phyloP scores from a whole-genome alignment of 352 stramenopile species.

The Blastocystis sp. region DNA sequence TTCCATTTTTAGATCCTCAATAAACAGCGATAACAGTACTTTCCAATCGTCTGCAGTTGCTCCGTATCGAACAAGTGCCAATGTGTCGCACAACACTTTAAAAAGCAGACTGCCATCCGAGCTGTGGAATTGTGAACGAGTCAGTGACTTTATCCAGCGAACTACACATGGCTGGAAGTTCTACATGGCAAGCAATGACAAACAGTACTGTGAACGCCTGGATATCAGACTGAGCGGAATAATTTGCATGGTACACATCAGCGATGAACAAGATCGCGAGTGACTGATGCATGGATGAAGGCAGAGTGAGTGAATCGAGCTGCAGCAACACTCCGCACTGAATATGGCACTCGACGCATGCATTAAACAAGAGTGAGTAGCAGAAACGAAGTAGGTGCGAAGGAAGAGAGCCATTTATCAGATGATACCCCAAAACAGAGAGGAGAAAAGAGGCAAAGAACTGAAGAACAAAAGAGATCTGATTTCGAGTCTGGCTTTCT shows the following conservation, averaged over 20 bases:
- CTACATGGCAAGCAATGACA: background rate
- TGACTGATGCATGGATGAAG: background rate
- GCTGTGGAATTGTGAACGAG: background rate
- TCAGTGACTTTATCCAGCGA: background rate
- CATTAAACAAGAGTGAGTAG: background rate
- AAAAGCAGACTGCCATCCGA: background rate
- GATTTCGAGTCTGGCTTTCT: background rate
- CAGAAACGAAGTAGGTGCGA: background rate
- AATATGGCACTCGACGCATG: background rate
- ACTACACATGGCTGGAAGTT: background rate
- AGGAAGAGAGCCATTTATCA: background rate
- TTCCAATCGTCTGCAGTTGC: slow-evolving; percentile 42
- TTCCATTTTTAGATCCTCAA: background rate
- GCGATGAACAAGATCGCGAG: background rate
- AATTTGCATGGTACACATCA: background rate
- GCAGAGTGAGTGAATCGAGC: background rate
- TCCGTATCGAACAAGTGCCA: background rate
- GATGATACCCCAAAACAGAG: background rate
- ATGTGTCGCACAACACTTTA: background rate
- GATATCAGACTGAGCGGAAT: background rate
- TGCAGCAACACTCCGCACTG: background rate
- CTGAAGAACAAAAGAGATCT: background rate
- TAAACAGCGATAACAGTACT: background rate
- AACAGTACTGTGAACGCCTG: background rate
- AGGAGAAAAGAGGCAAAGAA: slow-evolving; percentile 6